Conservation (phyloP, 2,329 filamentous ascomycete genomes). For the Aureobasidium leucospermi region DNA sequence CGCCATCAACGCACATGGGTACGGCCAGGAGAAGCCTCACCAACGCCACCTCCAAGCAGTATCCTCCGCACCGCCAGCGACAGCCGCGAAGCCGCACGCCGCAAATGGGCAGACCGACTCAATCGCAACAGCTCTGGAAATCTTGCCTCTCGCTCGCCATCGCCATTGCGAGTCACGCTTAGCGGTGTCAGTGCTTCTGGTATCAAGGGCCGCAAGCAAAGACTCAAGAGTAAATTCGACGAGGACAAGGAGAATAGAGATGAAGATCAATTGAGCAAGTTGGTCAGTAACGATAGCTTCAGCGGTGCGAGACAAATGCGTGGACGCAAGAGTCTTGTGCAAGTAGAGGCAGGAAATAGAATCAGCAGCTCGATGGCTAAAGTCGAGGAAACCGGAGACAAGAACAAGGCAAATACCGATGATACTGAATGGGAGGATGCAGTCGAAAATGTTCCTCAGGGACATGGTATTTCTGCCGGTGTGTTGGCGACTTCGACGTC, state of each 20-base stretch:
- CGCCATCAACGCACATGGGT: slow-evolving; percentile 25
- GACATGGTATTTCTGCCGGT: neutral
- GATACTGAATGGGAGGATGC: slow-evolving; percentile 14
- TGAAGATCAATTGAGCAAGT: slow-evolving; percentile 19
- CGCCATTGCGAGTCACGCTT: slow-evolving; percentile 18
- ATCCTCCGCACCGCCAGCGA: slow-evolving; percentile 8
- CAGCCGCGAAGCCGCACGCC: neutral
- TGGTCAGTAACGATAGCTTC: slow-evolving; percentile 25
- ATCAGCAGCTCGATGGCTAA: slow-evolving; percentile 25
- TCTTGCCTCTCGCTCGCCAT: slow-evolving; percentile 19
- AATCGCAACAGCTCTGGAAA: slow-evolving; percentile 18
- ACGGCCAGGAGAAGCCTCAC: slow-evolving; percentile 27
- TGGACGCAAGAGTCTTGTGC: slow-evolving; percentile 12
- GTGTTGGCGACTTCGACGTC: slow-evolving; percentile 1
- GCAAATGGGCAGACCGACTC: slow-evolving; percentile 5
- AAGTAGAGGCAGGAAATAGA: slow-evolving; percentile 17
- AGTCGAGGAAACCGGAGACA: slow-evolving; percentile 17
- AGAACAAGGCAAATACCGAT: slow-evolving; percentile 17
- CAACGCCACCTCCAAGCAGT: slow-evolving; percentile 27
- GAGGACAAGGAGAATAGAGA: slow-evolving; percentile 11
- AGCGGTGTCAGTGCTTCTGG: slow-evolving; percentile 6
- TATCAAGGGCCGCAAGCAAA: slow-evolving; percentile 2
- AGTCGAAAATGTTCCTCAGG: neutral
- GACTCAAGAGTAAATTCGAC: neutral
- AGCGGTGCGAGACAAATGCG: slow-evolving; percentile 17